These are phyloP conservation scores for Acacia confusa DNA, from an alignment of 306 rosid genomes.

Conservation along the genomic window DNA sequence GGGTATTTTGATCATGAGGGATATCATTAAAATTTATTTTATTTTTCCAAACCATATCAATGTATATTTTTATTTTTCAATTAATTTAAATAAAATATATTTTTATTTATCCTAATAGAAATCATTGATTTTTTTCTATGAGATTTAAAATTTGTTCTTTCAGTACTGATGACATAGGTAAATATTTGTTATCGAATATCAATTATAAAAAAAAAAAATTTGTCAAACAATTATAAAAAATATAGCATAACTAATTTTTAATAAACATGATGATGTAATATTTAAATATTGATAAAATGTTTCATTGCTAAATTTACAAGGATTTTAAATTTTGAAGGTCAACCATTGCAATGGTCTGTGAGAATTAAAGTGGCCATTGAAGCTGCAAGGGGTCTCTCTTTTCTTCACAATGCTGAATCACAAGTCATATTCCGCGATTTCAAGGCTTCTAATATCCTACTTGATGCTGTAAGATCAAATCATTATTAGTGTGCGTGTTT, in stretches of 20 bases:
- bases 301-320: not conserved
- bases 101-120: not conserved
- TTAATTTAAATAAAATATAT: no score
- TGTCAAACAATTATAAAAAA: no score
- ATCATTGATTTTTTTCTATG: not conserved
- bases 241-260: no score
- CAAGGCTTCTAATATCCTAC: slow-evolving; percentile 91
- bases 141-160: not conserved
- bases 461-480: slow-evolving; percentile 60
- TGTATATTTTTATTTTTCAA: no score
- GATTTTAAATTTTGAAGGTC: slow-evolving; percentile 30
- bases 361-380: slow-evolving; percentile 94
- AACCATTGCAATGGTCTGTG: slow-evolving; percentile 84
- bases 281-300: not conserved
- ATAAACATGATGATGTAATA: not conserved
- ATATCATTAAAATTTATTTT: not conserved
- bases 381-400: slow-evolving; percentile 91
- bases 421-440: slow-evolving; percentile 97
- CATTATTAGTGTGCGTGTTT: not conserved
- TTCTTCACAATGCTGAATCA: slow-evolving; percentile 89
- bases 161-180: not conserved
- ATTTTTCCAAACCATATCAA: no score
- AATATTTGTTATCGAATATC: not conserved
- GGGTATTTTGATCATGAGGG: not conserved
- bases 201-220: no score